Percentiles rank a stretch among this genome's conserved stretches.
Conservation (phyloP, 208 protist species). For the Giardia duodenalis region DNA sequence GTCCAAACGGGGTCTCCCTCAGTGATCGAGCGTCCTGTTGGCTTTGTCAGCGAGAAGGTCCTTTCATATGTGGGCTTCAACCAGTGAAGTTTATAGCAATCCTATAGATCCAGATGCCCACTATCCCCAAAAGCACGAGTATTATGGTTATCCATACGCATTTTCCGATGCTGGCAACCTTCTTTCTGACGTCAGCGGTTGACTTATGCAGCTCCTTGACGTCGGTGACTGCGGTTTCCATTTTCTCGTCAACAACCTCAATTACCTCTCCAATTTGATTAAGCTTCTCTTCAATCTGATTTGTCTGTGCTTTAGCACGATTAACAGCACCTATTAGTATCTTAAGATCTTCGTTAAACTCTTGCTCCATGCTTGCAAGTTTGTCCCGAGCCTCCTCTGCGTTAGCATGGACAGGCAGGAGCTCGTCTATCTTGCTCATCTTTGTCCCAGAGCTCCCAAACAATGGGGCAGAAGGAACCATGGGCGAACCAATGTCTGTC, state of each 20-base stretch:
- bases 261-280: background rate
- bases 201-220: background rate
- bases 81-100: background rate
- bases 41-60: background rate
- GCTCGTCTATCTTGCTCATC: background rate
- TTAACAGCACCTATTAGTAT: background rate
- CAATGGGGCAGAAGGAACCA: background rate
- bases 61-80: background rate
- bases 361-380: background rate
- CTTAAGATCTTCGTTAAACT: background rate
- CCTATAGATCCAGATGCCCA: background rate
- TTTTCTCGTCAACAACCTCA: background rate
- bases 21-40: background rate
- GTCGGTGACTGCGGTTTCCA: background rate
- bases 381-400: background rate
- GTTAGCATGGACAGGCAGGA: background rate
- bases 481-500: background rate
- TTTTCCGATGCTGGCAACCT: background rate
- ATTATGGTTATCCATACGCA: background rate
- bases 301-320: background rate
- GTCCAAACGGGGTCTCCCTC: background rate
- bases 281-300: background rate
- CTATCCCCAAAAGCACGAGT: background rate
- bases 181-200: background rate
- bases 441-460: too few relatives aligned